These are phyloP conservation scores for Arxiozyma telluris DNA, from an alignment of 1,139 yeast genomes.

Conservation along the genomic window DNA sequence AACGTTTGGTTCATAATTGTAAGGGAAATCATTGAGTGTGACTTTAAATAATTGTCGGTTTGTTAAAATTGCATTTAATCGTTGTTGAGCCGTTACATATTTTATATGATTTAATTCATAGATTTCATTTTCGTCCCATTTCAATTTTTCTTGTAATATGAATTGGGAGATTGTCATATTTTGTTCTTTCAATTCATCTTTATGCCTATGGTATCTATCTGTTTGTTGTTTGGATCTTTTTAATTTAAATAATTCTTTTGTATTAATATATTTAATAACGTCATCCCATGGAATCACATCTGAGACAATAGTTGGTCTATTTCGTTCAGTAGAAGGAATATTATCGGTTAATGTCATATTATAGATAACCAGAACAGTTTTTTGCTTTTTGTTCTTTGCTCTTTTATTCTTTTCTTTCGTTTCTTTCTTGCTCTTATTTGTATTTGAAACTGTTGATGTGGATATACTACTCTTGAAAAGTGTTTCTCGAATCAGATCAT, in stretches of 20 bases:
- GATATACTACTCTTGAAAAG: too few species aligned
- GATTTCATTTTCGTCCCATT: constrained; percentile 19
- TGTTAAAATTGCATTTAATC: constrained; percentile 13
- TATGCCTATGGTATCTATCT: constrained; percentile 18
- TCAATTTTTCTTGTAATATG: constrained; percentile 13
- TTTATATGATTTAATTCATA: constrained; percentile 10
- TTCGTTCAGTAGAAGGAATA: background rate
- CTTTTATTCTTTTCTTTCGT: too few species aligned
- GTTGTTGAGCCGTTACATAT: constrained; percentile 13
- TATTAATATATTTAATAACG: constrained; percentile 11
- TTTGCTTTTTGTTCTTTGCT: background rate
- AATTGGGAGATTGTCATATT: constrained; percentile 14
- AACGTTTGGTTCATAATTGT: constrained; percentile 32
- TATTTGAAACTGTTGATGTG: too few species aligned
- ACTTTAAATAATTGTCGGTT: constrained; percentile 17
- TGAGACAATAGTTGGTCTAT: constrained; percentile 1
- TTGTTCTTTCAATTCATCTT: constrained; percentile 8
- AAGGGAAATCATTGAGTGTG: constrained; percentile 35
- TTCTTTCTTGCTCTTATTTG: background rate
- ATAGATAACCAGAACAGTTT: background rate
- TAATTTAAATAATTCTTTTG: constrained; percentile 19
- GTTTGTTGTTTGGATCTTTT: constrained; percentile 16
- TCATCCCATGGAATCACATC: constrained; percentile 16
- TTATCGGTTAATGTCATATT: background rate
- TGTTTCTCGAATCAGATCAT: too few species aligned